Evolutionary conservation across 2,329 filamentous ascomycete species (phyloP).

Genomic region (Botrytis squamosa): DNA sequence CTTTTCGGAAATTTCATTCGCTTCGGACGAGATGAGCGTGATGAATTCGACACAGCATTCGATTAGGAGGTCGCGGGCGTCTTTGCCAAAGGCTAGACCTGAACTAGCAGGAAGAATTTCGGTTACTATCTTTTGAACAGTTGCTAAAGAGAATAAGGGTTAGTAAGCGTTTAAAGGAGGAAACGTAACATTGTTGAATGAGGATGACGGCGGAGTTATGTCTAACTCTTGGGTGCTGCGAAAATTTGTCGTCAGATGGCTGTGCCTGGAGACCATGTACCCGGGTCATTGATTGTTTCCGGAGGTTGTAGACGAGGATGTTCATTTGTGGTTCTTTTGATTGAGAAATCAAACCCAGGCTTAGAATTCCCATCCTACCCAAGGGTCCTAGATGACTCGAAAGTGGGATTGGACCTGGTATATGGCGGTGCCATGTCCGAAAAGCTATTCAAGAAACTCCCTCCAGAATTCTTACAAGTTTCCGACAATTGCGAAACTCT

Average conservation of each 20-base stretch:
- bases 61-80: slow-evolving; percentile 91
- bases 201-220: not conserved
- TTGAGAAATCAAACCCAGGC: not conserved
- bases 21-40: slow-evolving; percentile 95
- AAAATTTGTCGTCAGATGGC: not conserved
- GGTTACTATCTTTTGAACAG: slow-evolving; percentile 82
- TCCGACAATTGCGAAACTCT: slow-evolving; percentile 1
- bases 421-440: not conserved
- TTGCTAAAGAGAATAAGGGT: slow-evolving; percentile 46
- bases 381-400: not conserved
- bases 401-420: not conserved
- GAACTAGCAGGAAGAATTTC: slow-evolving; percentile 81
- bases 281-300: not conserved
- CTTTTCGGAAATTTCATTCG: slow-evolving; percentile 98
- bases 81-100: slow-evolving; percentile 87
- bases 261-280: not conserved
- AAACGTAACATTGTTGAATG: not conserved
- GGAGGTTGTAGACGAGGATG: not conserved
- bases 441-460: not conserved
- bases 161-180: not conserved
- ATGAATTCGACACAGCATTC: slow-evolving; percentile 99
- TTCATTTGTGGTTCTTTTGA: not conserved
- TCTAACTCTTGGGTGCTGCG: not conserved
- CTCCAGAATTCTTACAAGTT: not conserved
- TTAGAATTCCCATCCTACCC: not conserved